Conservation (phyloP, 495 filamentous ascomycete genomes). For the Aspergillus asperescens region DNA sequence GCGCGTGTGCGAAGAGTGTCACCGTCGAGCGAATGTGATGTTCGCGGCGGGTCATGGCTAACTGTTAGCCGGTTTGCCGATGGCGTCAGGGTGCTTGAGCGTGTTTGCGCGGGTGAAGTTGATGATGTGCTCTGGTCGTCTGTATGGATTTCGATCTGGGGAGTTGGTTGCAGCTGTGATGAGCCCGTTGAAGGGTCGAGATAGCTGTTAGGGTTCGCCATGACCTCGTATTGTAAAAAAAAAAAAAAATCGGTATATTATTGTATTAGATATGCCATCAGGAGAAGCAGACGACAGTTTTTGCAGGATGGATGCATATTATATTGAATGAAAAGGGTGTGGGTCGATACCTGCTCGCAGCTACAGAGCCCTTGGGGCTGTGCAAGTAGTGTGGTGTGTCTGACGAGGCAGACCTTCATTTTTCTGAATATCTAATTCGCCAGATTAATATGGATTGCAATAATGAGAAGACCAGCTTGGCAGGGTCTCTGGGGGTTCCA, state of each 20-base stretch:
- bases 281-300: not conserved
- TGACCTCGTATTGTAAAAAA: no score
- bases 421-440: not conserved
- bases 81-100: slow-evolving; percentile 21
- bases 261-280: not conserved
- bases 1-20: slow-evolving; percentile 47
- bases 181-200: not conserved
- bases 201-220: not conserved
- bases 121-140: slow-evolving; percentile 1
- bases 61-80: slow-evolving; percentile 27
- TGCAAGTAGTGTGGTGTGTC: not conserved
- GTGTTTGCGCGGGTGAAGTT: slow-evolving; percentile 24
- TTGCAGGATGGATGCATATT: no score
- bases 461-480: not conserved
- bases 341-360: no score
- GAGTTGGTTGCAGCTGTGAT: not conserved
- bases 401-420: not conserved
- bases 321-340: not conserved
- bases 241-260: not conserved
- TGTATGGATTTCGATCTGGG: not conserved
- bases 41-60: slow-evolving; percentile 26
- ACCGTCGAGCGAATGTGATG: slow-evolving; percentile 43
- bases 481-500: not conserved
- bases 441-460: not conserved
- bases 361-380: not conserved